These are phyloP conservation scores for Maudiozyma turicensis DNA, from an alignment of 805 yeast species.

Conservation along the genomic window DNA sequence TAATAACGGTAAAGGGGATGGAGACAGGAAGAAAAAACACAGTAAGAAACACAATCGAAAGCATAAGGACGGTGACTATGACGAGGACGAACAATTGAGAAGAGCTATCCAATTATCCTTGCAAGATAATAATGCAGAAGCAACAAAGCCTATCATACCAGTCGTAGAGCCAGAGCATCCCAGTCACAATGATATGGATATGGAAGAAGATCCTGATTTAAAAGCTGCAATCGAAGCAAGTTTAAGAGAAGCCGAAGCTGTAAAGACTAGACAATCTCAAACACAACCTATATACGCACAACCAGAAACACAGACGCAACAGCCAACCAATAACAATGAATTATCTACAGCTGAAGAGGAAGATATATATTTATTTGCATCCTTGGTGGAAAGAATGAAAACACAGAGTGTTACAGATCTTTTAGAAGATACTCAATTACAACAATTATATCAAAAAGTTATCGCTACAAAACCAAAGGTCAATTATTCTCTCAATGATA, in stretches of 20 bases:
- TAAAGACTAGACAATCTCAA: slow-evolving; percentile 10
- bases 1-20: background rate
- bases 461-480: slow-evolving; percentile 59
- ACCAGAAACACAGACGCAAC: slow-evolving; percentile 5
- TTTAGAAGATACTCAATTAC: slow-evolving; percentile 26
- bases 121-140: slow-evolving; percentile 34
- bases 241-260: slow-evolving; percentile 55
- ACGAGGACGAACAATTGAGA: slow-evolving; percentile 68
- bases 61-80: slow-evolving; percentile 34
- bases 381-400: slow-evolving; percentile 47
- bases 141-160: slow-evolving; percentile 23
- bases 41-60: slow-evolving; percentile 11
- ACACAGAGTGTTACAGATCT: slow-evolving; percentile 37
- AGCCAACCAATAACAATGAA: slow-evolving; percentile 13
- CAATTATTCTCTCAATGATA: slow-evolving; percentile 46
- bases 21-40: slow-evolving; percentile 9
- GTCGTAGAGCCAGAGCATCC: slow-evolving; percentile 8
- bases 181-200: slow-evolving; percentile 44
- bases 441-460: slow-evolving; percentile 45
- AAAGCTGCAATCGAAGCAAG: slow-evolving; percentile 93
- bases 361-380: slow-evolving; percentile 56
- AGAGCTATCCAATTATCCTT: slow-evolving; percentile 74
- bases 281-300: slow-evolving; percentile 5
- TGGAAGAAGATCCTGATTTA: slow-evolving; percentile 78
- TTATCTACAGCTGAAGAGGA: slow-evolving; percentile 59